These are phyloP conservation scores for Salvia hispanica DNA, from an alignment of 257 asterid species.

Conservation along the genomic window DNA sequence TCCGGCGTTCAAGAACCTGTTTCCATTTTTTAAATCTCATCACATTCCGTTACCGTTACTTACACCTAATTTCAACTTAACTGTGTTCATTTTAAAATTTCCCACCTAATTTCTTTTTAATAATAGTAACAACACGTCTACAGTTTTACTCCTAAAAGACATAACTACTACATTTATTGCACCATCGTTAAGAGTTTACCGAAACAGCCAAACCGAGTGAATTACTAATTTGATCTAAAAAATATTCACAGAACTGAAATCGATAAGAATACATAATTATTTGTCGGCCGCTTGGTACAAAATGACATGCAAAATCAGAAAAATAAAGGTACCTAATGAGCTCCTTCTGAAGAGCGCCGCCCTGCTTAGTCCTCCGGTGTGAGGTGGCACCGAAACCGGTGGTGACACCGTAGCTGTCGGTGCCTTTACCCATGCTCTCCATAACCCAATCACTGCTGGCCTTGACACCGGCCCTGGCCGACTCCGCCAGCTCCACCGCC, in stretches of 20 bases:
- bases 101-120: no score
- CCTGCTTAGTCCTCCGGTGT: constrained; percentile 83
- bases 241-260: no score
- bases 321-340: constrained; percentile 59
- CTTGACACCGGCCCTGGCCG: constrained; percentile 79
- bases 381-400: constrained; percentile 92
- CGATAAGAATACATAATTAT: no score
- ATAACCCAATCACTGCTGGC: constrained; percentile 97
- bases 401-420: constrained; percentile 90
- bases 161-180: no score
- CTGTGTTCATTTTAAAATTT: no score
- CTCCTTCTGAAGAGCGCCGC: constrained; percentile 88
- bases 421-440: constrained; percentile 86
- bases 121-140: no score
- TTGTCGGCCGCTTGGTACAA: no score
- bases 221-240: no score
- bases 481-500: constrained; percentile 79
- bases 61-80: neutral
- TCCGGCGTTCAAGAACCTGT: constrained; percentile 64
- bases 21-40: neutral
- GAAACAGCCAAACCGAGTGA: no score
- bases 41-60: neutral
- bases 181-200: no score
- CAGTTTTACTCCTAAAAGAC: no score
- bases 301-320: no score